Base-by-base conservation (phyloP, 176 grass and related monocot species). In the Saccharum spontaneum region DNA sequence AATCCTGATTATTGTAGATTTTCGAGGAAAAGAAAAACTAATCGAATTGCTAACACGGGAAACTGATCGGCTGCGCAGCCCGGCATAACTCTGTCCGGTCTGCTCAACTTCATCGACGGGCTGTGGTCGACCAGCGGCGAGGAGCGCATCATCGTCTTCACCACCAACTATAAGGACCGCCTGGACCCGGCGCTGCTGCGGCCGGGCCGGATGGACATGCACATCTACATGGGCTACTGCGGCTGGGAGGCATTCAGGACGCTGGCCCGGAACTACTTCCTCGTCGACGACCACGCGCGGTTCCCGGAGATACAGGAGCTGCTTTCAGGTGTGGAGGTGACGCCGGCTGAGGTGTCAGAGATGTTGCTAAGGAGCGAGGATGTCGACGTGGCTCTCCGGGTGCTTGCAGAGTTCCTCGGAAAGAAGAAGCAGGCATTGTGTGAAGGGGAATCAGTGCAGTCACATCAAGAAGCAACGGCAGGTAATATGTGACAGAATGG, bases 131-230 rank as follows among this genome's bases (percentile, higher is more conserved):
- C 41, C 14, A 73, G 41, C 77, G 86, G 94, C n/a, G 91, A 96
- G 84, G 94, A 96, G 77, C 86, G 84, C 39, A 76, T 93, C 60
- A 97, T 97, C 71, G 57, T 97, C 40, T 89, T 97, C 86, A 97
- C 91, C 65, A 93, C 94, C 62, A 97, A 97, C 73, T 91, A 91
- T 83, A 88, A 86, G 82, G 89, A 93, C 4, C 84, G 87, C n/a
- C 85, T 97, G 4, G 94, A 93, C 69, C 70, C 91, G 2, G 94
- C 94, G 80, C 73, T 97, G 78, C 82, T 97, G 48, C 94, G 91
- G 41, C 84, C 87, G 1, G 94, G 94, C 4, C 73, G 94, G 28
- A 97, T 96, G 94, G 94, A 93, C 85, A 86, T 97, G 81, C 94
- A 97, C 86, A 17, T 97, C 69, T 57, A 81, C 78, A 87, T 87